These are phyloP conservation scores for Sphagnum tenellum DNA, from an alignment of 225 moss, liverwort and hornwort genomes.

Conservation along the genomic window DNA sequence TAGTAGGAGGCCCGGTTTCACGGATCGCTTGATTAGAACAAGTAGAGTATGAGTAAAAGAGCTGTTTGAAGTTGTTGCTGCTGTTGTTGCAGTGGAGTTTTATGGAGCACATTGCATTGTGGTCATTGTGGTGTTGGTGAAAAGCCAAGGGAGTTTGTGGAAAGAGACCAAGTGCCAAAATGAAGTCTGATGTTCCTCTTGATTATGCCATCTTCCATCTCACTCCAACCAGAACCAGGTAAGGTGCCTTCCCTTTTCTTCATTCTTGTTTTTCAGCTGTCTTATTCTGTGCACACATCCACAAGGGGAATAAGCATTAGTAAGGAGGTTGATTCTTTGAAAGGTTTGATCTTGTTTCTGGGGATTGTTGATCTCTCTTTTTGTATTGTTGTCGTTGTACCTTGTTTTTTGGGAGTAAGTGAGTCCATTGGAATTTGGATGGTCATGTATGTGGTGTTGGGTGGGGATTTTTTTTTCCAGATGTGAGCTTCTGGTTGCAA, in stretches of 20 bases:
- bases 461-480: conserved; percentile 9
- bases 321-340: too few species aligned
- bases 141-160: not conserved
- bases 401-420: not conserved
- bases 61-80: conserved; percentile 5
- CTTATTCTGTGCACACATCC: not conserved
- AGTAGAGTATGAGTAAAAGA: not conserved
- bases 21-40: too few species aligned
- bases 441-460: not conserved
- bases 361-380: not conserved
- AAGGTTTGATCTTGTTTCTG: too few species aligned
- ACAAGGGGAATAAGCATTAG: too few species aligned
- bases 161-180: conserved; percentile 5
- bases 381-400: not conserved
- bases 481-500: conserved; percentile 59
- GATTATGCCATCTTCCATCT: conserved; percentile 68
- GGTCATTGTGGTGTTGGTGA: not conserved
- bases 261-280: not conserved
- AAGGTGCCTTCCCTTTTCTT: not conserved
- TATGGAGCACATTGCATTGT: not conserved
- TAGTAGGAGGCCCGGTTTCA: too few species aligned
- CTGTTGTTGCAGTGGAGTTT: not conserved
- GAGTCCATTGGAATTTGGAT: not conserved
- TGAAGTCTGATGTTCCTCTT: conserved; percentile 63
- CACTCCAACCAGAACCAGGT: conserved; percentile 66